Evolutionary conservation across 1,284 basidiomycete genomes (phyloP).

Genomic region (Papiliotrema terrestris): DNA sequence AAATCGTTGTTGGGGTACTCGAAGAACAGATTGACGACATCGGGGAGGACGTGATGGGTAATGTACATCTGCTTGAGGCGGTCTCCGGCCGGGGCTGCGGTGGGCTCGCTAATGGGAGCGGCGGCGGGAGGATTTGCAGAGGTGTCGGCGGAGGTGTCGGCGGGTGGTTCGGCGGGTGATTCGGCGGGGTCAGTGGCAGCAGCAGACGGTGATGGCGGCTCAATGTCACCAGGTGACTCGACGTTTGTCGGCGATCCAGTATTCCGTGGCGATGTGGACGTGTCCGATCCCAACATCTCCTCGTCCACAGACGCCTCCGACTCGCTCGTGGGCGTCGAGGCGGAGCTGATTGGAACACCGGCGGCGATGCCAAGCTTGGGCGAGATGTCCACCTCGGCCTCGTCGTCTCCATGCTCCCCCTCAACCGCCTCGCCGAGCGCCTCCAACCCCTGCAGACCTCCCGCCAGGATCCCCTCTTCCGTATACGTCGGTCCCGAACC

Average conservation of each 20-base stretch:
- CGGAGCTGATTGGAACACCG: constrained; percentile 57
- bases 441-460: constrained; percentile 74
- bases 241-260: neutral
- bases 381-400: constrained; percentile 58
- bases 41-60: constrained; percentile 65
- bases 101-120: neutral
- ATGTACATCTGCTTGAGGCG: constrained; percentile 72
- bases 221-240: neutral
- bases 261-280: constrained; percentile 47
- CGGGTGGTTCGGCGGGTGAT: no score
- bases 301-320: constrained; percentile 68
- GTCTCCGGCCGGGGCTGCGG: constrained; percentile 57
- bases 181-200: no score
- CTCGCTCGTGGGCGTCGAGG: constrained; percentile 55
- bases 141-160: no score
- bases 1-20: constrained; percentile 98
- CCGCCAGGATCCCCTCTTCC: constrained; percentile 70
- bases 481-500: constrained; percentile 73
- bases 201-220: no score
- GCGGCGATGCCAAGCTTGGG: constrained; percentile 57
- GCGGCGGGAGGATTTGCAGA: neutral
- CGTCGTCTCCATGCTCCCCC: constrained; percentile 57
- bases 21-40: constrained; percentile 85
- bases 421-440: constrained; percentile 75
- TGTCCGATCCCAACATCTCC: constrained; percentile 63